phyloP scores from a whole-genome alignment of 2,329 filamentous ascomycete genomes.

The Ceratocystis huliohia region DNA sequence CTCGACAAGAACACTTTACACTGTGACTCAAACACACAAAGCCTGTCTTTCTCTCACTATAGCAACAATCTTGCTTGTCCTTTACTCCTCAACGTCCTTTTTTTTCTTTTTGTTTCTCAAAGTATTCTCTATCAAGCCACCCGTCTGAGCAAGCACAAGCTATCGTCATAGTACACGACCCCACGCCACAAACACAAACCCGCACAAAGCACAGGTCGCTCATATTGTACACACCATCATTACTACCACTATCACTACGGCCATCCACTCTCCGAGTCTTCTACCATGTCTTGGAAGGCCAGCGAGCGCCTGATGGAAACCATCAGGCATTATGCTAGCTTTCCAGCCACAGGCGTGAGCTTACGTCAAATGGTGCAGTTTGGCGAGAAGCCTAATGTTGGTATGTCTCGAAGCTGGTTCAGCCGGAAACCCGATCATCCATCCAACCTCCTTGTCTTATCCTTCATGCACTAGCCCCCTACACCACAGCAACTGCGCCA shows the following conservation, averaged over 20 bases:
- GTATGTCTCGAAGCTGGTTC: conserved; percentile 37
- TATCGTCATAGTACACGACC: conserved; percentile 1
- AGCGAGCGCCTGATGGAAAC: conserved; percentile 86
- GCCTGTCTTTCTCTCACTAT: not conserved
- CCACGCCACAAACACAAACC: not conserved
- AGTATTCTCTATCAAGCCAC: not conserved
- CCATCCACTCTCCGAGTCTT: conserved; percentile 7
- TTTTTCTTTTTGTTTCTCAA: not conserved
- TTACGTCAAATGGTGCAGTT: conserved; percentile 99
- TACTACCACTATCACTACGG: not conserved
- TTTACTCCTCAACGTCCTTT: not conserved
- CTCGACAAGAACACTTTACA: not conserved
- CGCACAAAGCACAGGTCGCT: not conserved
- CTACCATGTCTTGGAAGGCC: conserved; percentile 83
- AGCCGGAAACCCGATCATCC: not conserved
- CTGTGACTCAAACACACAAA: not conserved
- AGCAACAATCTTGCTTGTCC: not conserved
- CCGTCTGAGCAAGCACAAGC: not conserved
- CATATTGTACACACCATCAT: not conserved
- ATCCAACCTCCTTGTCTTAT: not conserved
- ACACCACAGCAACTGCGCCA: not conserved
- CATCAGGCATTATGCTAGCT: conserved; percentile 93
- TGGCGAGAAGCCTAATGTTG: conserved; percentile 81
- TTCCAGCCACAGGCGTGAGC: conserved; percentile 91
- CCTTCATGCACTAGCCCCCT: not conserved